Conservation (phyloP, 306 rosid species). For the Cyamopsis tetragonoloba region DNA sequence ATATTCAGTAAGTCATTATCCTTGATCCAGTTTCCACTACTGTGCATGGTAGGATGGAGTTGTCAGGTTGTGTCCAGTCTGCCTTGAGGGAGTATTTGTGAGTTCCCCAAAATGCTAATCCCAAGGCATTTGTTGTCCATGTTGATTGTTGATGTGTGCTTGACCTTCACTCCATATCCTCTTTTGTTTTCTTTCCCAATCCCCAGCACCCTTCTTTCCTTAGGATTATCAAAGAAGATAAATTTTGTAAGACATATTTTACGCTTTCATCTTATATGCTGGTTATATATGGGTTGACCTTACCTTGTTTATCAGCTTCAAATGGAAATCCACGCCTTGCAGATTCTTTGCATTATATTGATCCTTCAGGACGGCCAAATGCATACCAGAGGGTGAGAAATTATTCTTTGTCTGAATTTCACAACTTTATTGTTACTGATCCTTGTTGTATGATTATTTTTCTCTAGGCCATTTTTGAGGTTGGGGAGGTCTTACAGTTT, state of each 20-base stretch:
- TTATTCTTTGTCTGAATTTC: constrained; percentile 24
- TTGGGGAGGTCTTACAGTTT: constrained; percentile 89
- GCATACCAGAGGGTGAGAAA: constrained; percentile 94
- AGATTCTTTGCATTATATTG: constrained; percentile 98
- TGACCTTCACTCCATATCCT: constrained; percentile 13
- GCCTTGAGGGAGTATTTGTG: constrained; percentile 21
- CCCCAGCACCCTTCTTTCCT: neutral
- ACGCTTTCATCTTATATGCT: constrained; percentile 3
- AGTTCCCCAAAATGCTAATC: constrained; percentile 19
- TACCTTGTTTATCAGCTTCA: constrained; percentile 70
- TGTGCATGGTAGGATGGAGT: constrained; percentile 18
- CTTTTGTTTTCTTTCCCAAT: neutral
- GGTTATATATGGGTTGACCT: constrained; percentile 20
- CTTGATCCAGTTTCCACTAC: constrained; percentile 13
- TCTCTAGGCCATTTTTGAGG: constrained; percentile 86
- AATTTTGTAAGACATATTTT: neutral
- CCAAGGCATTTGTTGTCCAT: neutral
- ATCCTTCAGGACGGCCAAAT: constrained; percentile 91
- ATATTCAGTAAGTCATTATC: constrained; percentile 5
- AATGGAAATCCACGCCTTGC: constrained; percentile 99
- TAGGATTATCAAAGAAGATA: neutral
- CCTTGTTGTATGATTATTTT: constrained; percentile 12
- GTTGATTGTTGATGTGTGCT: neutral
- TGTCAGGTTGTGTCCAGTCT: constrained; percentile 8
- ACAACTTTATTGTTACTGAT: constrained; percentile 9